Evolutionary conservation across 2,329 filamentous ascomycete genomes (phyloP).

Genomic region (Trichoderma lentiforme): DNA sequence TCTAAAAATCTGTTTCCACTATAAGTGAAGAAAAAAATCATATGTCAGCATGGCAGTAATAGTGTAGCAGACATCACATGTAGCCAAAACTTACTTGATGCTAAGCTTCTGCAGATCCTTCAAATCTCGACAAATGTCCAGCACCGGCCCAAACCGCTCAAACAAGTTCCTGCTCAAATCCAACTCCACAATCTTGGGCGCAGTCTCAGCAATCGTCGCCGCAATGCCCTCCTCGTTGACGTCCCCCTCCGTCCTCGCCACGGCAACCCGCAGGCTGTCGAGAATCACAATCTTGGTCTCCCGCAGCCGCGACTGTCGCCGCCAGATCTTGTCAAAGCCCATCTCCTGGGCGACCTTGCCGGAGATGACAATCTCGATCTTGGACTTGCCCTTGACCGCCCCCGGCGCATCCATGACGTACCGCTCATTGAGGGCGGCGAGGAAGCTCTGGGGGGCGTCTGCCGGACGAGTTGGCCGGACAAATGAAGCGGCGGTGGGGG

Average conservation of each 20-base stretch:
- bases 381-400: conserved; percentile 35
- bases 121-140: conserved; percentile 68
- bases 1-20: conserved; percentile 71
- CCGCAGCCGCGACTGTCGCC: conserved; percentile 71
- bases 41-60: not conserved
- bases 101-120: conserved; percentile 63
- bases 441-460: conserved; percentile 68
- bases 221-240: conserved; percentile 29
- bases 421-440: conserved; percentile 77
- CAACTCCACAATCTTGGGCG: conserved; percentile 69
- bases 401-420: conserved; percentile 62
- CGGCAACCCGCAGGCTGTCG: conserved; percentile 66
- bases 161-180: conserved; percentile 86
- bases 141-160: conserved; percentile 62
- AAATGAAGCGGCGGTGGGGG: conserved; percentile 77
- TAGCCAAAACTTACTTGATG: conserved; percentile 73
- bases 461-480: conserved; percentile 70
- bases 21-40: not conserved
- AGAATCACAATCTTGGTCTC: conserved; percentile 80
- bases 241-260: conserved; percentile 31
- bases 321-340: conserved; percentile 88
- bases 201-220: conserved; percentile 47
- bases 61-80: not conserved
- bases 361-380: conserved; percentile 61
- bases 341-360: conserved; percentile 88